Base-by-base conservation (phyloP, 805 yeast genomes). In the Suhomyces faveliae region DNA sequence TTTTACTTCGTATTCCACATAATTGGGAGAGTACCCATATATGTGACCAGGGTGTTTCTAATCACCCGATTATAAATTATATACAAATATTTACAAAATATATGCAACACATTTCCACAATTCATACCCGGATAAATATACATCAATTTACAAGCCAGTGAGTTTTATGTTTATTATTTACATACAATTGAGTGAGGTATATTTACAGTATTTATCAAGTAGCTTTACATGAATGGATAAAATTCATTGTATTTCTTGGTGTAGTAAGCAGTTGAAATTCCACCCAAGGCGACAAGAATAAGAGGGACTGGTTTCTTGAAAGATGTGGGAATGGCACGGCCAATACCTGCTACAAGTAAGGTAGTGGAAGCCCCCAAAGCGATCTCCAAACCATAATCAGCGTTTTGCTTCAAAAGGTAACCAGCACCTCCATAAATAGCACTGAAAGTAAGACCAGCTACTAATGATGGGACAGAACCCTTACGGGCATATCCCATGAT, bases 301-400 rank as follows among this genome's bases (percentile, higher is more conserved):
- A 87, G 60, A 2, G 97, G 97, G 48, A 91, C 79, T 0, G 96
- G 92, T 61, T 87, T 87, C 52, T 72, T 74, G 66, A 84, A 81
- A 4, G 68, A 61, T 7, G 81, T 74, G 29, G 82, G 80, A 46
- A 80, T 51, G 7, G 89, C 82, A 60, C 97, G 79, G 27, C 82
- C 79, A n/a, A 85, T 55, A 23, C 95, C 90, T 7, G 92, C 91
- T 35, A 77, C 77, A 9, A 85, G 65, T 56, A 91, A 76, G 13
- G 87, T 59, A 1, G 81, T 56, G 4, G 95, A 84, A 1, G 91
- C 79, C 10, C 83, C 85, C 47, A 90, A 68, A 0, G 96, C 96
- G 13, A 86, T 63, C 62, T 87, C 91, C 54, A 91, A 75, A 39
- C 97, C 97, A 67, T 80, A 80, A 61, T 87, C 90, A 51, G 81